A percentile compares a stretch with the other conserved stretches of the same genome.
phyloP scores from a whole-genome alignment of 495 filamentous ascomycete genomes.

The Aspergillus baeticus region DNA sequence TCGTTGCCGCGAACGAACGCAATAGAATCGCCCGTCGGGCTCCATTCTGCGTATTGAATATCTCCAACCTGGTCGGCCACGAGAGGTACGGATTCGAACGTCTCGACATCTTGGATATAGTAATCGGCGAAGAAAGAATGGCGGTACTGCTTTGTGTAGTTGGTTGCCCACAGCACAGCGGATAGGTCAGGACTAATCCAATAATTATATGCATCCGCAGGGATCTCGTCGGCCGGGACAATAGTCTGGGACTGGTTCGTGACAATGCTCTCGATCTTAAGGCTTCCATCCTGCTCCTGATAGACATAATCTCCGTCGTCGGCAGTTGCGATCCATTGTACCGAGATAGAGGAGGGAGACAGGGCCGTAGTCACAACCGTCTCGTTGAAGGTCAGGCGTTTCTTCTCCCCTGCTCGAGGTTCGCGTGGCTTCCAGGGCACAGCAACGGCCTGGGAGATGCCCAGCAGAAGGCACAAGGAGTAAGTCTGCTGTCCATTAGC shows the following conservation, averaged over 20 bases:
- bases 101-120: constrained; percentile 21
- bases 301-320: constrained; percentile 21
- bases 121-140: constrained; percentile 23
- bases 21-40: constrained; percentile 13
- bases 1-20: constrained; percentile 23
- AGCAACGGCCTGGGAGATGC: constrained; percentile 13
- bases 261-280: constrained; percentile 21
- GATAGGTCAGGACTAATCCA: constrained; percentile 22
- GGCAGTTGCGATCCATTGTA: constrained; percentile 19
- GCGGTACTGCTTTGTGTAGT: constrained; percentile 22
- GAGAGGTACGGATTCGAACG: constrained; percentile 11
- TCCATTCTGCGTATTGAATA: constrained; percentile 22
- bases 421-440: constrained; percentile 8
- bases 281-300: constrained; percentile 13
- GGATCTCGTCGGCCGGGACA: constrained; percentile 15
- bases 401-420: constrained; percentile 7
- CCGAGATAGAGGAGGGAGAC: constrained; percentile 13
- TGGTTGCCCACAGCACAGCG: constrained; percentile 21
- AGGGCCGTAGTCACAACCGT: constrained; percentile 13
- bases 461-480: background rate
- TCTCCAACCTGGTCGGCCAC: constrained; percentile 16
- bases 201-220: constrained; percentile 9
- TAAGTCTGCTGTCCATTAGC: background rate
- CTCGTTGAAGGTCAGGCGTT: constrained; percentile 21
- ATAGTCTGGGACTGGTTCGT: constrained; percentile 19